Conservation (phyloP, 345 rosid genomes). For the Angophora floribunda region DNA sequence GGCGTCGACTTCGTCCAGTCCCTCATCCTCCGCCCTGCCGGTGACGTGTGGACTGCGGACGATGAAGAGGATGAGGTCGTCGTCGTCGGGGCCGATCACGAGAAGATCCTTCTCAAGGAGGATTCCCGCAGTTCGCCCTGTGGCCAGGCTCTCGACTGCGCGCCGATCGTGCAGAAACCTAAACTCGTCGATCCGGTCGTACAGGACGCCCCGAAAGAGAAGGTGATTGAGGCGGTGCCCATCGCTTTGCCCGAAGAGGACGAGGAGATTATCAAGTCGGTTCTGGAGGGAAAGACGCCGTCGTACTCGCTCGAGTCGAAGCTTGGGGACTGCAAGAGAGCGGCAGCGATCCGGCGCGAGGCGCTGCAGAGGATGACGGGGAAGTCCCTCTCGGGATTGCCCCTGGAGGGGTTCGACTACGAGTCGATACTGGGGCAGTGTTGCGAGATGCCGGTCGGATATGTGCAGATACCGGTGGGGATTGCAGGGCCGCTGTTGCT, state of each 20-base stretch:
- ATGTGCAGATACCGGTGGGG: slow-evolving; percentile 75
- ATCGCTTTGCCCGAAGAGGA: slow-evolving; percentile 19
- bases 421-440: slow-evolving; percentile 65
- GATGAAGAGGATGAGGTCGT: slow-evolving; percentile 27
- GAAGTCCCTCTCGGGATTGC: slow-evolving; percentile 44
- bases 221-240: slow-evolving; percentile 1
- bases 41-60: slow-evolving; percentile 37
- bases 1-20: slow-evolving; percentile 66
- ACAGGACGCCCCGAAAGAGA: not conserved
- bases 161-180: not conserved
- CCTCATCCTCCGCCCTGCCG: slow-evolving; percentile 30
- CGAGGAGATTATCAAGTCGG: slow-evolving; percentile 38
- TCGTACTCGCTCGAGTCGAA: slow-evolving; percentile 54
- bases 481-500: slow-evolving; percentile 65
- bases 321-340: slow-evolving; percentile 54
- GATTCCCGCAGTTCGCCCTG: slow-evolving; percentile 31
- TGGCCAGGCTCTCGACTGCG: slow-evolving; percentile 37
- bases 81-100: not conserved
- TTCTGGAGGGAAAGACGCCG: slow-evolving; percentile 38
- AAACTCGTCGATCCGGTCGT: not conserved
- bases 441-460: slow-evolving; percentile 75
- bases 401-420: slow-evolving; percentile 59
- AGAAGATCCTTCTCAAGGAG: slow-evolving; percentile 12
- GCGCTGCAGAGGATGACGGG: slow-evolving; percentile 48
- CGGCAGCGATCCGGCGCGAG: slow-evolving; percentile 49